These are phyloP conservation scores for Daldinia concentrica DNA, from an alignment of 495 filamentous ascomycete genomes.

Conservation along the genomic window DNA sequence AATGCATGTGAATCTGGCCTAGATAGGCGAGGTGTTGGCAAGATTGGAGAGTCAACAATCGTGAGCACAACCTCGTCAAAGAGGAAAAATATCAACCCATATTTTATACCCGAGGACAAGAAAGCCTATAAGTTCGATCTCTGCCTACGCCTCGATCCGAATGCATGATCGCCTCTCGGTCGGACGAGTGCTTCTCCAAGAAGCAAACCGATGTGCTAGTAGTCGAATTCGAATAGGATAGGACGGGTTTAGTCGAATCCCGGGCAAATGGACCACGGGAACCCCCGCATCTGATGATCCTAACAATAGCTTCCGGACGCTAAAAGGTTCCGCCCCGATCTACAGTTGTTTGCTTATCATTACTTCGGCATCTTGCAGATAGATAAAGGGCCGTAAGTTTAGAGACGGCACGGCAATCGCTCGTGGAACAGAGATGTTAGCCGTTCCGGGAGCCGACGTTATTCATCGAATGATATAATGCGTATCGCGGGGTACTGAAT, in stretches of 20 bases:
- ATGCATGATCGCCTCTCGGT: conserved; percentile 4
- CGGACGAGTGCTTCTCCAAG: conserved; percentile 17
- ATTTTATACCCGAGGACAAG: conserved; percentile 29
- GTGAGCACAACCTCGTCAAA: conserved; percentile 1
- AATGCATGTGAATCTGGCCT: conserved; percentile 20
- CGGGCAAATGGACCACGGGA: conserved; percentile 34
- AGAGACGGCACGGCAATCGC: conserved; percentile 3
- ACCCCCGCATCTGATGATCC: conserved; percentile 31
- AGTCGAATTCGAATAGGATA: conserved; percentile 2
- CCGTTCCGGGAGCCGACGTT: conserved; percentile 11
- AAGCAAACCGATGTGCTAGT: conserved; percentile 3
- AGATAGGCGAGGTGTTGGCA: conserved; percentile 10
- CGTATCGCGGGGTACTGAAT: conserved; percentile 26
- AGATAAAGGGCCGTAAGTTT: not conserved
- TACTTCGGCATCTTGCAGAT: conserved; percentile 4
- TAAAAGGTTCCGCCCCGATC: conserved; percentile 6
- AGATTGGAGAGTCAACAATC: not conserved
- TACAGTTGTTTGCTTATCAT: conserved; percentile 9
- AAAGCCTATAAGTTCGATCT: not conserved
- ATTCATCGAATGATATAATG: conserved; percentile 24
- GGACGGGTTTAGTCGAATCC: conserved; percentile 4
- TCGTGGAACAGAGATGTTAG: conserved; percentile 6
- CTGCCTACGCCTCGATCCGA: conserved; percentile 29
- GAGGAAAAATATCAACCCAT: not conserved
- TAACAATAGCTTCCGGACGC: conserved; percentile 14